phyloP scores from a whole-genome alignment of 192 early-diverging fungal genomes.

The Haplosporangium gracile region DNA sequence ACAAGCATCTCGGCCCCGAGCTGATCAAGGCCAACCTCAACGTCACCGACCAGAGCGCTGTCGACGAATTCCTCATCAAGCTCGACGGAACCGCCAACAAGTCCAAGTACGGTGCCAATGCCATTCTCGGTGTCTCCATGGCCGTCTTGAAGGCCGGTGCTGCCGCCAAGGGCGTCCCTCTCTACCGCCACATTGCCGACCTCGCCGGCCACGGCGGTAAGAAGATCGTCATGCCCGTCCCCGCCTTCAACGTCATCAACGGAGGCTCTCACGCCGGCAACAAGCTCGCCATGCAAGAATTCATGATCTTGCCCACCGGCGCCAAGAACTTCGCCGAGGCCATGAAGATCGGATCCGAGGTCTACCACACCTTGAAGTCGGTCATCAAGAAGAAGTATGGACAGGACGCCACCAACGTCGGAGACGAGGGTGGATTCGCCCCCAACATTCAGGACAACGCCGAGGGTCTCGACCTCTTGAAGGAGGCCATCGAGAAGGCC shows the following conservation, averaged over 20 bases:
- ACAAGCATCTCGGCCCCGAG: slow-evolving; percentile 87
- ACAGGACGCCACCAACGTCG: slow-evolving; percentile 98
- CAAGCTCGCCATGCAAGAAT: slow-evolving; percentile 99
- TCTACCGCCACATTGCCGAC: slow-evolving; percentile 96
- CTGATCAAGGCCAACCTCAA: slow-evolving; percentile 85
- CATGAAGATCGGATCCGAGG: slow-evolving; percentile 98
- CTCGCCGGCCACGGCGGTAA: slow-evolving; percentile 82
- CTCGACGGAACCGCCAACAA: slow-evolving; percentile 98
- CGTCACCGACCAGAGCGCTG: slow-evolving; percentile 87
- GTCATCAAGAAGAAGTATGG: slow-evolving; percentile 99
- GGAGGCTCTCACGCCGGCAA: slow-evolving; percentile 99
- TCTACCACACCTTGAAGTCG: slow-evolving; percentile 96
- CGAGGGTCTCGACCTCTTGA: slow-evolving; percentile 95
- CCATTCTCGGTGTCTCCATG: slow-evolving; percentile 98
- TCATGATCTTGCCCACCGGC: slow-evolving; percentile 99
- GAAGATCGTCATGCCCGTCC: slow-evolving; percentile 95
- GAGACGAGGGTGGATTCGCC: slow-evolving; percentile 99
- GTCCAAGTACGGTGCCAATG: slow-evolving; percentile 96
- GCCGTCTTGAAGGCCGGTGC: slow-evolving; percentile 97
- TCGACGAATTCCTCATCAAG: slow-evolving; percentile 92
- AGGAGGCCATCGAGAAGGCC: slow-evolving; percentile 90
- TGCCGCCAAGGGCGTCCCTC: slow-evolving; percentile 92
- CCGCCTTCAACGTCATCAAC: slow-evolving; percentile 99
- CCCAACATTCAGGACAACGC: slow-evolving; percentile 98
- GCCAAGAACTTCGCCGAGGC: slow-evolving; percentile 94